Evolutionary conservation across 805 yeast species (phyloP).

Genomic region (Blastobotrys mokoenaii): DNA sequence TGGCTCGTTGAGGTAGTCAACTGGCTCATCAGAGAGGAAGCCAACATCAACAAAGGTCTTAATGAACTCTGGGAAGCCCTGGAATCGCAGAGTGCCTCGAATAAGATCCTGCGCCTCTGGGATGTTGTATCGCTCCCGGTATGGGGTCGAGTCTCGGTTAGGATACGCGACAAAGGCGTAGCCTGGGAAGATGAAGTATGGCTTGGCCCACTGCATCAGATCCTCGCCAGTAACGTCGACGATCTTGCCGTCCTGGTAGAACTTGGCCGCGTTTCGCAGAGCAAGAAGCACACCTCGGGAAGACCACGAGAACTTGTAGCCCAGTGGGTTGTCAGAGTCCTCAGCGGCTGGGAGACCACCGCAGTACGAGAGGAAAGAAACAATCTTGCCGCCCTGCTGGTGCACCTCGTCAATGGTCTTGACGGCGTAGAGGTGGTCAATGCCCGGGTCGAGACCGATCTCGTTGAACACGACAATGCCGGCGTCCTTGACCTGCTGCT

Average conservation of each 20-base stretch:
- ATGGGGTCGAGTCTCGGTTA: conserved; percentile 94
- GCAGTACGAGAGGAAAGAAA: conserved; percentile 90
- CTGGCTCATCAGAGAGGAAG: conserved; percentile 71
- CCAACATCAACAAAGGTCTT: conserved; percentile 93
- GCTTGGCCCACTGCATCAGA: conserved; percentile 89
- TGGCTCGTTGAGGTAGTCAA: conserved; percentile 45
- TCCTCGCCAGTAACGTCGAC: conserved; percentile 79
- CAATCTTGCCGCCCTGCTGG: conserved; percentile 81
- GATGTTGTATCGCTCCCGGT: conserved; percentile 82
- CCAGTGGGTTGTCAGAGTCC: conserved; percentile 93
- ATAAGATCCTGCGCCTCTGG: conserved; percentile 97
- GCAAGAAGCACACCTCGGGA: conserved; percentile 97
- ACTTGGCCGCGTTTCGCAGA: conserved; percentile 85
- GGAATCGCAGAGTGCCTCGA: conserved; percentile 96
- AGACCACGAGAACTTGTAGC: conserved; percentile 99
- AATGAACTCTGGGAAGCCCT: conserved; percentile 97
- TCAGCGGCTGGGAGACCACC: conserved; percentile 99
- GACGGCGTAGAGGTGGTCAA: conserved; percentile 96
- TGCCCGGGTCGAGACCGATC: conserved; percentile 98
- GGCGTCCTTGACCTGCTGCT: conserved; percentile 78
- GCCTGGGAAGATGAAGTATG: conserved; percentile 94
- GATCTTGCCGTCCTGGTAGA: conserved; percentile 77
- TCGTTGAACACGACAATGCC: conserved; percentile 98
- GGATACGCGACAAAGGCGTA: conserved; percentile 93
- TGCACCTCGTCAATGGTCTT: conserved; percentile 98